phyloP scores from a whole-genome alignment of 176 grass and related monocot species.

The Rhynchospora breviuscula region DNA sequence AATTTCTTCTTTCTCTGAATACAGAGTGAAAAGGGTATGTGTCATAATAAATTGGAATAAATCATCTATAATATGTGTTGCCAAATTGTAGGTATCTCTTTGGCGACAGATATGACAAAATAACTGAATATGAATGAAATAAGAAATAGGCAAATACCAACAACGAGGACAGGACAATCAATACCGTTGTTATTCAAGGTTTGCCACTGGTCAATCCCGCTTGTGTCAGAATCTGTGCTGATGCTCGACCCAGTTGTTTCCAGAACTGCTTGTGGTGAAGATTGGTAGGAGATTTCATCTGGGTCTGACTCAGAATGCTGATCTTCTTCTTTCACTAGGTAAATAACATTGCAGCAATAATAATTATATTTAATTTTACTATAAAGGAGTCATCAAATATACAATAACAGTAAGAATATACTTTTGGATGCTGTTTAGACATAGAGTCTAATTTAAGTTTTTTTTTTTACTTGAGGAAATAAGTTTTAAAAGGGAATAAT shows the following conservation, averaged over 20 bases:
- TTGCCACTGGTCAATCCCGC: background rate
- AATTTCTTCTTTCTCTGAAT: background rate
- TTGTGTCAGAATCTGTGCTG: conserved; percentile 21
- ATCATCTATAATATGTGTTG: background rate
- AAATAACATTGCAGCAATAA: background rate
- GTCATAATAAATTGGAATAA: background rate
- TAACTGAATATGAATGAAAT: background rate
- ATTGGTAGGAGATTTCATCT: conserved; percentile 8
- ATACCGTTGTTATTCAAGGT: background rate
- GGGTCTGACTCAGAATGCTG: background rate
- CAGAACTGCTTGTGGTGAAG: background rate
- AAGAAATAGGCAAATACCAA: background rate
- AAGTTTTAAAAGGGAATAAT: background rate
- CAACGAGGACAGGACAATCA: background rate
- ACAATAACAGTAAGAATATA: background rate
- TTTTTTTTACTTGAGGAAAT: background rate
- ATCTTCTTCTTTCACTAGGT: conserved; percentile 14
- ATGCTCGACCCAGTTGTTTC: conserved; percentile 18
- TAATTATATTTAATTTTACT: background rate
- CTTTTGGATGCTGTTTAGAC: background rate
- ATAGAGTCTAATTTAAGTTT: background rate
- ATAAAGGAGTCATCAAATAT: background rate
- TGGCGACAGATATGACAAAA: background rate
- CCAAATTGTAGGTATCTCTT: background rate
- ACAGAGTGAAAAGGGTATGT: background rate